Base-by-base conservation (phyloP, 78 protist species). In the Neovahlkampfia damariscottae region DNA sequence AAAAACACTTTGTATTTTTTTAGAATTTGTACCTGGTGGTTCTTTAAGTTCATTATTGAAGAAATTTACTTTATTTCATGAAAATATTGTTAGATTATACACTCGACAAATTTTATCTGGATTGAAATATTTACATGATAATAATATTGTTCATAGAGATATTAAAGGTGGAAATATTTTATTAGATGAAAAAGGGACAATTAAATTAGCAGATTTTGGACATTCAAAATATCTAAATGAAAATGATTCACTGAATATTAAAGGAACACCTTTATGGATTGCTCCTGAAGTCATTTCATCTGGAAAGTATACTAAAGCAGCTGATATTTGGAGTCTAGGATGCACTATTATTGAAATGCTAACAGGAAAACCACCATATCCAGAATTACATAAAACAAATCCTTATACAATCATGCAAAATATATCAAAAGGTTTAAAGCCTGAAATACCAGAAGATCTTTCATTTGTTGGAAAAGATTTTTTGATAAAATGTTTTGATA, bases 231-330 rank as follows among this genome's bases (percentile, higher is more conserved):
- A 9, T 4, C n/a, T 78, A 36, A 5, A 5, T 7, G 76, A 78
- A 38, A 40, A 69, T 4, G 50, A 8, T 27, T 4, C 5, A 9
- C 71, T 75, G 58, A 19, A 19, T 19, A 50, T 50, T 50, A 19
- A 19, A n/a, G 62, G 62, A 50, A 50, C 62, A n/a, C 62, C 62
- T 19, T n/a, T 50, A 19, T 50, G 62, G 62, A 50, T 50, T 19
- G 32, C 91, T 8, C 98, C 96, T 0, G 98, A 95, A 40, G 96
- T 91, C 39, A 71, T 95, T 0, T 70, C 91, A 7, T 91, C 86
- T 1, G 80, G 36, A 5, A 30, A n/a, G n/a, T 78, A 70, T 36
- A 8, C 32, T 5, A 1, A 39, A 5, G 5, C 81, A 1, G 40
- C 40, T 9, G 87, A 83, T 8, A 5, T 83, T 5, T 83, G 87